Conservation (phyloP, 1,284 basidiomycete genomes). For the Ustilago xerochloae region DNA sequence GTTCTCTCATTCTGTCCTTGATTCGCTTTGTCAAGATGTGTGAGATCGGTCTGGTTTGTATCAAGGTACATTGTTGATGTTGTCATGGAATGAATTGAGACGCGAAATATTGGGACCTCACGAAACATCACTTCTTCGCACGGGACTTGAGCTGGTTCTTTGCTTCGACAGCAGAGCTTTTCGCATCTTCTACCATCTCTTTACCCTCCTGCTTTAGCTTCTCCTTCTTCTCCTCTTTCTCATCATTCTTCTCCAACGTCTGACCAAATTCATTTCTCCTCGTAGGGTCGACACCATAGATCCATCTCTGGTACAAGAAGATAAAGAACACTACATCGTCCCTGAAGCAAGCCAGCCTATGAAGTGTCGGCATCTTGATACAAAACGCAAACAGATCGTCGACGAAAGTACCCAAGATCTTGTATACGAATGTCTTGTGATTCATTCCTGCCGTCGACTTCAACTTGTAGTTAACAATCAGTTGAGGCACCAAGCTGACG, state of each 20-base stretch:
- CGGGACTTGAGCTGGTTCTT: not conserved
- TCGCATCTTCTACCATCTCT: slow-evolving; percentile 17
- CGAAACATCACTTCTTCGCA: not conserved
- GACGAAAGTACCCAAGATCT: slow-evolving; percentile 83
- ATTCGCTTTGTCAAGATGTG: too few relatives aligned
- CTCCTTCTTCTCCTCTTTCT: slow-evolving; percentile 6
- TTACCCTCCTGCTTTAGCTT: slow-evolving; percentile 3
- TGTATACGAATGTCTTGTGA: slow-evolving; percentile 97
- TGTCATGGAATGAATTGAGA: too few relatives aligned
- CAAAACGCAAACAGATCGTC: slow-evolving; percentile 86
- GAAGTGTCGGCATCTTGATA: slow-evolving; percentile 94
- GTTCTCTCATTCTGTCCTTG: too few relatives aligned
- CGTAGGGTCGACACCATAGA: slow-evolving; percentile 92
- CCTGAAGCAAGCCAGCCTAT: slow-evolving; percentile 84
- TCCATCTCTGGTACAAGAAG: slow-evolving; percentile 78
- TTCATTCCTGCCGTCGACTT: slow-evolving; percentile 91
- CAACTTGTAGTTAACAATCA: slow-evolving; percentile 80
- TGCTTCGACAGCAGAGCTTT: not conserved
- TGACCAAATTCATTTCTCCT: slow-evolving; percentile 96
- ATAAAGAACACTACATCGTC: slow-evolving; percentile 69
- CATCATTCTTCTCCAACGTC: slow-evolving; percentile 48
- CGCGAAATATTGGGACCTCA: too few relatives aligned
- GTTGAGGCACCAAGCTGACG: slow-evolving; percentile 73
- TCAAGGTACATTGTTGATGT: too few relatives aligned
- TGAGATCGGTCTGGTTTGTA: too few relatives aligned